Evolutionary conservation across 1,284 basidiomycete genomes (phyloP), one percentile per base, ranked within the genome.

Genomic region (Meripilus lineatus): DNA sequence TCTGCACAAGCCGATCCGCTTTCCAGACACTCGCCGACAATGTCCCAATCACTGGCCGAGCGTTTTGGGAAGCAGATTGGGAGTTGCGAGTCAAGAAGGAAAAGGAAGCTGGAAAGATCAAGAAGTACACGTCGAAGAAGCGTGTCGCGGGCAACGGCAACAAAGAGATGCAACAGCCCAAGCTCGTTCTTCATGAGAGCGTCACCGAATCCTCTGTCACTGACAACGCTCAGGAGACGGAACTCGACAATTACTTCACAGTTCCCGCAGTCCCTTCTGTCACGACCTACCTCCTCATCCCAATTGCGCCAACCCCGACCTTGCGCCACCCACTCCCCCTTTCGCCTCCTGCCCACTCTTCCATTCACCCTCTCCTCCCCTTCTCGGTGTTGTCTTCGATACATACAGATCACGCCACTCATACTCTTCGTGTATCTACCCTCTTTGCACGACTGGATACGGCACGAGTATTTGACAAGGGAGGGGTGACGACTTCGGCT

Each of bases 1-100:
- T 89, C 62, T 78, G 77, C 22, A 77, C 81, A 3, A 72, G 70
- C 5, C 75, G 84, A 2, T 82, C 85, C 3, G 72, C 89, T 42
- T 89, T 89, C 70, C 80, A 87, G 60, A 79, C 82, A 55, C 59
- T 89, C 22, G 76, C 76, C 2, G 77, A 89, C 59, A 89, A 89
- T 57, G 79, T 87, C 2, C 86, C 86, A 5, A 64, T 89, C 17
- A 71, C 76, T 0, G 77, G 72, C 8, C 75, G 86, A 26, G 77
- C 86, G 1, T 66, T 89, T 28, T 80, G 75, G 58, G 81, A 89
- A 60, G 77, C 75, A 0, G 83, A 87, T 58, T 77, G 77, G 72
- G 79, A 86, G 39, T 35, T 78, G 17, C 72, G 77, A 50, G 58
- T 65, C 54, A 65, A 63, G 44, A 68, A 75, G 59, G 71, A 76